Percentiles rank a stretch among this genome's conserved stretches.
Evolutionary conservation across 2,329 filamentous ascomycete species (phyloP).

Genomic region (Phaeosphaeria sp.): DNA sequence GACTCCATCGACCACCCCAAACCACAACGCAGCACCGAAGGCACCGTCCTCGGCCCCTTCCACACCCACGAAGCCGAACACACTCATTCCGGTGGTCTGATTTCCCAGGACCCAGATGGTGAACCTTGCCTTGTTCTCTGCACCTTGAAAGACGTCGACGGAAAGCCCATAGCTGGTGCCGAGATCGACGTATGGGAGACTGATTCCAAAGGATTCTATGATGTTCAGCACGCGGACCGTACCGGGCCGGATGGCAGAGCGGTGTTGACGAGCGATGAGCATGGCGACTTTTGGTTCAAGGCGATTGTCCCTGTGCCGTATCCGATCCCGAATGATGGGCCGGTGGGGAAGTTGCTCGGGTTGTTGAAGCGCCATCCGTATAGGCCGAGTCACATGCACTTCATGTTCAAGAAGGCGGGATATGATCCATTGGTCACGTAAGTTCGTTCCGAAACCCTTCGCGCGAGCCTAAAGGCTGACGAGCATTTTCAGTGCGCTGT

Average conservation of each 20-base stretch:
- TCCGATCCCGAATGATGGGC: constrained; percentile 79
- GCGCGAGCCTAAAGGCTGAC: neutral
- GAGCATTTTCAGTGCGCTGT: constrained; percentile 68
- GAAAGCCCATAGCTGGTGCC: constrained; percentile 68
- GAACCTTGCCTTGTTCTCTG: constrained; percentile 75
- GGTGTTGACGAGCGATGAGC: constrained; percentile 70
- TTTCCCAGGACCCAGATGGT: constrained; percentile 73
- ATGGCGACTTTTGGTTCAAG: constrained; percentile 84
- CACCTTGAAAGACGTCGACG: constrained; percentile 69
- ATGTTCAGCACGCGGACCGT: constrained; percentile 75
- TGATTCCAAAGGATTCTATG: constrained; percentile 78
- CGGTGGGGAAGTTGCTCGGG: constrained; percentile 63
- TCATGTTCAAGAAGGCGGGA: constrained; percentile 69
- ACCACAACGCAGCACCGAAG: constrained; percentile 72
- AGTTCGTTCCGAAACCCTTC: constrained; percentile 46
- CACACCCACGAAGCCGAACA: constrained; percentile 77
- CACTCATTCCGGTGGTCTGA: constrained; percentile 63
- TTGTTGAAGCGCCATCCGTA: constrained; percentile 40
- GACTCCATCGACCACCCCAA: constrained; percentile 87
- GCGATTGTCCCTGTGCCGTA: constrained; percentile 86
- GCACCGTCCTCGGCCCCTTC: constrained; percentile 82
- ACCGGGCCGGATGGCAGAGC: constrained; percentile 72
- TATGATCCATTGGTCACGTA: constrained; percentile 82
- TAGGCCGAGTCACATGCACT: constrained; percentile 48
- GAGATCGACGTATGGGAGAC: constrained; percentile 88